phyloP scores from a whole-genome alignment of 2,329 filamentous ascomycete genomes.

The Pestalotiopsis sp. region DNA sequence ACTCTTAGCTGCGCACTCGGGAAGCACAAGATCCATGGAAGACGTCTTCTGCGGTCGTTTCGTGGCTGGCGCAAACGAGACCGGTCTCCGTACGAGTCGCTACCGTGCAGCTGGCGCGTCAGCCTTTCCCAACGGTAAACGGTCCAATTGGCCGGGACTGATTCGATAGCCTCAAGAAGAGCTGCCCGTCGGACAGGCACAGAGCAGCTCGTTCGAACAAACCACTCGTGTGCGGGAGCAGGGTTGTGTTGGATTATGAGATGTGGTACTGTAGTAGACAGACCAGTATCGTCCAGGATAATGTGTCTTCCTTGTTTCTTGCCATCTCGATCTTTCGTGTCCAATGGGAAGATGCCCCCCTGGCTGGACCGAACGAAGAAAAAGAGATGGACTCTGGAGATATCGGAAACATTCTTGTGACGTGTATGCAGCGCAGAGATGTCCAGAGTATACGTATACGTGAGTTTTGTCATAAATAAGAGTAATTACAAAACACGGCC shows the following conservation, averaged over 20 bases:
- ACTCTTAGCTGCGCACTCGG: neutral
- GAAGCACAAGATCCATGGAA: slow-evolving; percentile 9
- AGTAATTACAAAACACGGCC: neutral
- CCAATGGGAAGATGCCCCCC: neutral
- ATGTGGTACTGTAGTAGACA: neutral
- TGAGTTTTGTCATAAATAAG: neutral
- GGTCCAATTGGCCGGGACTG: neutral
- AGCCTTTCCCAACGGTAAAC: neutral
- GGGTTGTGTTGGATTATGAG: neutral
- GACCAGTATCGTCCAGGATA: neutral
- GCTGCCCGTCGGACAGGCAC: neutral
- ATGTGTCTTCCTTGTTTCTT: neutral
- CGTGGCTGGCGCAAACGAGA: slow-evolving; percentile 1
- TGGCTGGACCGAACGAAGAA: neutral
- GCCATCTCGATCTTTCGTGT: neutral
- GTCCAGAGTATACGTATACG: neutral
- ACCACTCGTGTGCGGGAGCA: neutral
- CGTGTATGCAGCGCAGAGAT: neutral
- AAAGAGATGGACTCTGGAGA: neutral
- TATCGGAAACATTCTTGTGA: neutral
- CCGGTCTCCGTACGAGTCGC: neutral
- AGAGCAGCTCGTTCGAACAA: neutral
- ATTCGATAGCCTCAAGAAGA: slow-evolving; percentile 1
- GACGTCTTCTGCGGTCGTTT: slow-evolving; percentile 7
- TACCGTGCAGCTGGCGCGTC: neutral